These are phyloP conservation scores for Diaporthe humulicola DNA, from an alignment of 2,329 filamentous ascomycete species.

Conservation along the genomic window DNA sequence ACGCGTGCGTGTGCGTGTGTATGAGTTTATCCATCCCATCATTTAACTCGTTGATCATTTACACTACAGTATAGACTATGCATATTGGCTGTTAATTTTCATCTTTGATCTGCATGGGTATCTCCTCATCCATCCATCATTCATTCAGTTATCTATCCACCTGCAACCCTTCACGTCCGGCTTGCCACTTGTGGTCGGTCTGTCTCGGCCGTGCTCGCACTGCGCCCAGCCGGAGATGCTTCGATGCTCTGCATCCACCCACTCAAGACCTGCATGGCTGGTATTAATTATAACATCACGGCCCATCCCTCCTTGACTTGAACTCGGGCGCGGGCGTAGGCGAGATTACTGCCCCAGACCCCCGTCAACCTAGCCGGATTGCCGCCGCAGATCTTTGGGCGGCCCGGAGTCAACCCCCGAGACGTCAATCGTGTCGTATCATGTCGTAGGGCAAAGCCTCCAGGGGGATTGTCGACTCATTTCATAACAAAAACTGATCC, in stretches of 20 bases:
- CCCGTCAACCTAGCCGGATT: not conserved
- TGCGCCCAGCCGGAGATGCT: not conserved
- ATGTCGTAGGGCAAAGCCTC: slow-evolving; percentile 34
- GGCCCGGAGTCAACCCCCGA: slow-evolving; percentile 23
- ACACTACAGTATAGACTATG: not conserved
- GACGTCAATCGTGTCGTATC: slow-evolving; percentile 36
- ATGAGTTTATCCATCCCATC: not conserved
- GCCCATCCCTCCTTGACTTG: not conserved
- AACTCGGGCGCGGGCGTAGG: not conserved
- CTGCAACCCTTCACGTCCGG: not conserved
- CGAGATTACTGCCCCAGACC: slow-evolving; percentile 9
- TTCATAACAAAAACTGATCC: slow-evolving; percentile 64
- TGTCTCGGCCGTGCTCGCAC: not conserved
- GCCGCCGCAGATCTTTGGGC: not conserved
- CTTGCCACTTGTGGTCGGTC: slow-evolving; percentile 1
- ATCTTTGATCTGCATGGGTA: slow-evolving; percentile 23
- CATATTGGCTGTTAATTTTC: not conserved
- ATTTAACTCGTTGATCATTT: not conserved
- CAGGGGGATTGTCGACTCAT: slow-evolving; percentile 43
- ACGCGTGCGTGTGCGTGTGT: not conserved
- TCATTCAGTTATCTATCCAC: not conserved
- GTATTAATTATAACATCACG: slow-evolving; percentile 19
- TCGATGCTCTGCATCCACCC: slow-evolving; percentile 25
- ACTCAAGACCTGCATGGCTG: not conserved
- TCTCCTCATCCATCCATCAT: slow-evolving; percentile 25